A percentile compares a stretch with the other conserved stretches of the same genome.
Conservation (phyloP, 371 early-diverging fungal genomes). For the Lichtheimia ornata region DNA sequence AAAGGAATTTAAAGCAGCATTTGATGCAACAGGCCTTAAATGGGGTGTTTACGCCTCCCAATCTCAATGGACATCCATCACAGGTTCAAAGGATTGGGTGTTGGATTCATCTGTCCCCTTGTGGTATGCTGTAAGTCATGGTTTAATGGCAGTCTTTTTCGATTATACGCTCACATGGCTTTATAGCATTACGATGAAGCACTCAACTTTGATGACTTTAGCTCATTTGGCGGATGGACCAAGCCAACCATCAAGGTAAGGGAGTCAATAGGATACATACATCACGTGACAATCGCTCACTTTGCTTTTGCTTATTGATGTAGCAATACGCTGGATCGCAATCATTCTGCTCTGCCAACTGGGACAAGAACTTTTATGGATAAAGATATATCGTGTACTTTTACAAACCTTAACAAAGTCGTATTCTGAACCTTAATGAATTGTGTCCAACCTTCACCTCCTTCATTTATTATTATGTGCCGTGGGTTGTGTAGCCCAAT, state of each 20-base stretch:
- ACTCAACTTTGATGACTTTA: constrained; percentile 19
- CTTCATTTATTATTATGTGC: no score
- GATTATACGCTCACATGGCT: neutral
- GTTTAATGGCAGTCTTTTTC: neutral
- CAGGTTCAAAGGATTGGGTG: constrained; percentile 16
- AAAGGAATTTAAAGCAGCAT: constrained; percentile 16
- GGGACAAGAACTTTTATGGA: constrained; percentile 25
- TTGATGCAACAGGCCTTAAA: constrained; percentile 19
- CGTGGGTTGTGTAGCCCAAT: no score
- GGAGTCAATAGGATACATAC: neutral
- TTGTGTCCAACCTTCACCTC: no score
- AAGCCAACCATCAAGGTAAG: constrained; percentile 26
- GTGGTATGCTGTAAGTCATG: constrained; percentile 24
- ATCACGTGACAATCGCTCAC: no score
- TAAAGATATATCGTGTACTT: neutral
- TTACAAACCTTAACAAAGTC: no score
- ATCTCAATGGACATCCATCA: constrained; percentile 23
- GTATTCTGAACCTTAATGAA: no score
- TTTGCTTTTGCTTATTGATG: neutral
- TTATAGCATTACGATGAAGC: constrained; percentile 19
- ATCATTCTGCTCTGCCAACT: constrained; percentile 19
- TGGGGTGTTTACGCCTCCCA: constrained; percentile 25
- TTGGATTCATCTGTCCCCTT: constrained; percentile 21
- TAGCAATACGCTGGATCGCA: constrained; percentile 24
- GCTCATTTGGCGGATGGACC: constrained; percentile 27